Conservation (phyloP, 305 asterid genomes). For the Withania somnifera region DNA sequence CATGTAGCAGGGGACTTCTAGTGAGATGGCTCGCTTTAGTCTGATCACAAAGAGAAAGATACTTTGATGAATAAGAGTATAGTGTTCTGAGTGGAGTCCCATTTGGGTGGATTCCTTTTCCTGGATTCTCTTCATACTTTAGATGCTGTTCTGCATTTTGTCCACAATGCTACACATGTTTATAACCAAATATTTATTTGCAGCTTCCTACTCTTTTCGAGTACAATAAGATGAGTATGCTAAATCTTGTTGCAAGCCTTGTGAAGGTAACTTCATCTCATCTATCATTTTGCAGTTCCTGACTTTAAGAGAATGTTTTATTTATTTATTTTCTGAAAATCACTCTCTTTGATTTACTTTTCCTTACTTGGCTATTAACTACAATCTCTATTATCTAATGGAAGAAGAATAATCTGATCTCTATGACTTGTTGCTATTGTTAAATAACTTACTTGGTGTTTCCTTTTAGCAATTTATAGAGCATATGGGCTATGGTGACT, state of each 20-base stretch:
- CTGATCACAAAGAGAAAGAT: not conserved
- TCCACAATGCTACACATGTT: not conserved
- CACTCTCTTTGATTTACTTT: not conserved
- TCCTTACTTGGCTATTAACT: not conserved
- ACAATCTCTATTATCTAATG: not conserved
- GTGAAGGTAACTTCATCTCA: slow-evolving; percentile 40
- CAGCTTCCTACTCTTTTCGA: slow-evolving; percentile 82
- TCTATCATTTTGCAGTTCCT: not conserved
- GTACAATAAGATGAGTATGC: slow-evolving; percentile 76
- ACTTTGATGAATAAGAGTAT: not conserved
- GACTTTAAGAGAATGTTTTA: not conserved
- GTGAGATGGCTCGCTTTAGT: not conserved
- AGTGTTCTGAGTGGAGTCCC: not conserved
- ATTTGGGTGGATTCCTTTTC: not conserved
- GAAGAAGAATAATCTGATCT: not conserved
- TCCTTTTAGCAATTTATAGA: not conserved
- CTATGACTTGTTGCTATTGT: not conserved
- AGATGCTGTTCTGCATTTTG: not conserved
- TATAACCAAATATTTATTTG: not conserved
- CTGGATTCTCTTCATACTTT: not conserved
- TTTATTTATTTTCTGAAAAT: not conserved
- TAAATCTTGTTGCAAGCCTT: slow-evolving; percentile 65
- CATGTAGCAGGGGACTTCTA: not conserved
- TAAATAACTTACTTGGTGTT: not conserved
- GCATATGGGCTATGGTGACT: not conserved